Evolutionary conservation across 352 stramenopile genomes (phyloP).

Genomic region (Globisporangium heterothallicum): DNA sequence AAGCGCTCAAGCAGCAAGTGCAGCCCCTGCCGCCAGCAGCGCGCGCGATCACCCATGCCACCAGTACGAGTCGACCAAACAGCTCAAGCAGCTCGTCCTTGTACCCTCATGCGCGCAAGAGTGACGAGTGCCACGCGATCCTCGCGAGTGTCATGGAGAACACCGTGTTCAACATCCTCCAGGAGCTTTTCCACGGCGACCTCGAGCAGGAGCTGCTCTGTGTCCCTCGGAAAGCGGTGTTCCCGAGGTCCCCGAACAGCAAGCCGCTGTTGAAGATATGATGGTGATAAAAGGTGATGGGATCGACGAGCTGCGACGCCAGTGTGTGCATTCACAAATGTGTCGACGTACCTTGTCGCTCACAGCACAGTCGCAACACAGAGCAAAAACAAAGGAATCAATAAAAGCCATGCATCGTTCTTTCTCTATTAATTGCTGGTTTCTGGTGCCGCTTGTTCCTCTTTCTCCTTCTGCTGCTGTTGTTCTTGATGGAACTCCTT

Average conservation of each 20-base stretch:
- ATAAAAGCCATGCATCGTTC: no score
- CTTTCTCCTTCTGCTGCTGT: constrained; percentile 31
- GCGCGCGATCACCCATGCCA: constrained; percentile 17
- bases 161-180: constrained; percentile 74
- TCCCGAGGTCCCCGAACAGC: constrained; percentile 26
- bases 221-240: constrained; percentile 53
- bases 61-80: constrained; percentile 7
- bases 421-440: constrained; percentile 3
- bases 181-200: constrained; percentile 79
- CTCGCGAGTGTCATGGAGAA: constrained; percentile 63
- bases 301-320: no score
- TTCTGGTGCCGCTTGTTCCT: background rate
- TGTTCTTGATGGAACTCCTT: constrained; percentile 81
- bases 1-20: constrained; percentile 35
- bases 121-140: constrained; percentile 66
- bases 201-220: constrained; percentile 63
- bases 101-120: constrained; percentile 27
- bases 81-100: constrained; percentile 12
- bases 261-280: constrained; percentile 8
- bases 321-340: no score
- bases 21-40: constrained; percentile 21
- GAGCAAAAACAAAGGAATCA: no score
- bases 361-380: no score
- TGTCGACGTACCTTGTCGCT: no score
- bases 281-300: no score